These are phyloP conservation scores for Chenopodium album DNA, from an alignment of 148 eudicot species.

Conservation along the genomic window DNA sequence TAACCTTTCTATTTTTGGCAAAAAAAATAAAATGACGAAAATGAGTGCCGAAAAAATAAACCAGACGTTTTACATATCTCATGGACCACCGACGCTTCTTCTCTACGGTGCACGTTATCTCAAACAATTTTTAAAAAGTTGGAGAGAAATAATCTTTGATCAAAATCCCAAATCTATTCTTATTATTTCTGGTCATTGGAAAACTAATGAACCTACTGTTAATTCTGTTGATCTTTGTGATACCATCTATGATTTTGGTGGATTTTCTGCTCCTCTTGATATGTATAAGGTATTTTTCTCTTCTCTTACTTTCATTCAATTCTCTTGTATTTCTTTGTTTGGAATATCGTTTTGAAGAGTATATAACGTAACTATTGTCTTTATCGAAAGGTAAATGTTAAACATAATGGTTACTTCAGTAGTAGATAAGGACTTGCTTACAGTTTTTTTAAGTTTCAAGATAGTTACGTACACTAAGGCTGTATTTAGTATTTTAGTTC, in stretches of 20 bases:
- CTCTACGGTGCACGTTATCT: constrained; percentile 64
- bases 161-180: constrained; percentile 51
- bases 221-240: constrained; percentile 46
- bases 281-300: constrained; percentile 55
- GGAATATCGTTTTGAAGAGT: too few relatives aligned
- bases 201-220: constrained; percentile 56
- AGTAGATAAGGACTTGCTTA: too few relatives aligned
- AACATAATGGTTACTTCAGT: too few relatives aligned
- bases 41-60: constrained; percentile 3
- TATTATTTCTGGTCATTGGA: constrained; percentile 77
- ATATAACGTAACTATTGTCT: too few relatives aligned
- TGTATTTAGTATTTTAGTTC: too few relatives aligned
- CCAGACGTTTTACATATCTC: constrained; percentile 63
- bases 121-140: constrained; percentile 51
- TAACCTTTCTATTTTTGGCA: neutral
- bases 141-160: constrained; percentile 32
- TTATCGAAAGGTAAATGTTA: too few relatives aligned
- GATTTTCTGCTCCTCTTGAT: constrained; percentile 46
- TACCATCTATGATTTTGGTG: constrained; percentile 69
- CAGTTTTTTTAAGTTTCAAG: too few relatives aligned
- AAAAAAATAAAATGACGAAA: too few relatives aligned
- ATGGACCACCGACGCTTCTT: constrained; percentile 64
- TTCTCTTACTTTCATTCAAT: too few relatives aligned
- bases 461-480: too few relatives aligned
- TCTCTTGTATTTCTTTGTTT: neutral